Evolutionary conservation across 345 rosid species (phyloP).

Genomic region (Triadica sebifera): DNA sequence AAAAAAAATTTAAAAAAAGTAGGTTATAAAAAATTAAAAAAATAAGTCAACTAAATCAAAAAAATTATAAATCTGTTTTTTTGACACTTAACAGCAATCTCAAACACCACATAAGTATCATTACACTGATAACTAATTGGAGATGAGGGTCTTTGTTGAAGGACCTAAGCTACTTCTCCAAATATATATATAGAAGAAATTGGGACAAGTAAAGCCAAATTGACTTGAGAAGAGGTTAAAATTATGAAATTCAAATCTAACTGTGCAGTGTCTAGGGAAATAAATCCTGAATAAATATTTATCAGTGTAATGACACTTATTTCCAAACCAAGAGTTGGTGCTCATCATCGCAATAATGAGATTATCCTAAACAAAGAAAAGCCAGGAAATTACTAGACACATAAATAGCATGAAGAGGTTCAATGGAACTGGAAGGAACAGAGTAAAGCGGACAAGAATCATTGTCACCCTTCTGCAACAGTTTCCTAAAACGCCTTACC

Average conservation of each 20-base stretch:
- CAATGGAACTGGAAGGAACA: constrained; percentile 48
- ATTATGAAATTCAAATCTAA: background rate
- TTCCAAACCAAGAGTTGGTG: background rate
- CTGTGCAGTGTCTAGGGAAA: background rate
- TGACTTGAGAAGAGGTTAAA: background rate
- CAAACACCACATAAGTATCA: no score
- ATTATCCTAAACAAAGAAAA: no score
- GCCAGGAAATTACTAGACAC: constrained; percentile 73
- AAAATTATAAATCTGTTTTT: no score
- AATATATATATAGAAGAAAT: background rate
- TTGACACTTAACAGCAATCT: no score
- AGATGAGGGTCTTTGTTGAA: background rate
- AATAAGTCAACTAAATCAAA: no score
- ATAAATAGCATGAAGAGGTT: constrained; percentile 45
- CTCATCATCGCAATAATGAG: background rate
- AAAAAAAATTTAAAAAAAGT: no score
- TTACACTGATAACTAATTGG: background rate
- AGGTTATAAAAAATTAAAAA: no score
- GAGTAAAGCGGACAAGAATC: constrained; percentile 55
- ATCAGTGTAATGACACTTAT: background rate
- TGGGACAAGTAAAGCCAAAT: background rate
- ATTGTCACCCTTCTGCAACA: constrained; percentile 67
- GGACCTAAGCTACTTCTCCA: background rate
- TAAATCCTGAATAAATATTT: background rate
- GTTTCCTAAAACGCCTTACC: constrained; percentile 73